A percentile compares a stretch with the other conserved stretches of the same genome.
phyloP scores from a whole-genome alignment of 1,284 basidiomycete genomes.

The Ganoderma resinaceum region DNA sequence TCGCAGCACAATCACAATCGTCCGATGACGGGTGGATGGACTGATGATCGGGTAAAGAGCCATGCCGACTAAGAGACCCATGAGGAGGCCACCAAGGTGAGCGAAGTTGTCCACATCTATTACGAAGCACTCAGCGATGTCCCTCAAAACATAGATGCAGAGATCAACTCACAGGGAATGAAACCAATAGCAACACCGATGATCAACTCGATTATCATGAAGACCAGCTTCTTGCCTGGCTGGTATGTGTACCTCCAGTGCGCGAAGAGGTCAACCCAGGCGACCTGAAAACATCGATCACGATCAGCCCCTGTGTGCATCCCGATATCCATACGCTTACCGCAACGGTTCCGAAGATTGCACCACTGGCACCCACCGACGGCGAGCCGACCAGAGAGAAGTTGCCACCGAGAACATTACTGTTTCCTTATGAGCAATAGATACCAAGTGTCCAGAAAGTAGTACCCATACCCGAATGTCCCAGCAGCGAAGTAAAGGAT shows the following conservation, averaged over 20 bases:
- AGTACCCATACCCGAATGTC: conserved; percentile 80
- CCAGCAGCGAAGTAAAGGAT: conserved; percentile 90
- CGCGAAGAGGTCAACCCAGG: conserved; percentile 88
- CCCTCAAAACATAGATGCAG: conserved; percentile 9
- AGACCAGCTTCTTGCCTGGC: conserved; percentile 79
- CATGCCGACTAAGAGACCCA: conserved; percentile 85
- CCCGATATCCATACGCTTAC: conserved; percentile 47
- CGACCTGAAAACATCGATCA: conserved; percentile 51
- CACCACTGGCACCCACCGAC: conserved; percentile 92
- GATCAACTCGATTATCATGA: conserved; percentile 85
- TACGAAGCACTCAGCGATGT: conserved; percentile 14
- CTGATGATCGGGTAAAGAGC: conserved; percentile 92
- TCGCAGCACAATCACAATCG: conserved; percentile 80
- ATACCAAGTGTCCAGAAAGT: not conserved
- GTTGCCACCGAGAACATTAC: conserved; percentile 89
- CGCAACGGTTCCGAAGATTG: conserved; percentile 92
- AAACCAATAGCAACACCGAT: conserved; percentile 89
- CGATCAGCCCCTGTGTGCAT: too few species aligned
- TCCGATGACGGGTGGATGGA: conserved; percentile 72
- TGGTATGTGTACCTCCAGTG: conserved; percentile 92
- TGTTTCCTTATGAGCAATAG: conserved; percentile 33
- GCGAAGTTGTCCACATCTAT: conserved; percentile 83
- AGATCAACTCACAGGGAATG: conserved; percentile 66
- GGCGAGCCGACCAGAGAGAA: conserved; percentile 91
- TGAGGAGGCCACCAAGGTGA: conserved; percentile 81